A percentile compares a stretch with the other conserved stretches of the same genome.
phyloP scores from a whole-genome alignment of 306 rosid species.

The Cicer judaicum region DNA sequence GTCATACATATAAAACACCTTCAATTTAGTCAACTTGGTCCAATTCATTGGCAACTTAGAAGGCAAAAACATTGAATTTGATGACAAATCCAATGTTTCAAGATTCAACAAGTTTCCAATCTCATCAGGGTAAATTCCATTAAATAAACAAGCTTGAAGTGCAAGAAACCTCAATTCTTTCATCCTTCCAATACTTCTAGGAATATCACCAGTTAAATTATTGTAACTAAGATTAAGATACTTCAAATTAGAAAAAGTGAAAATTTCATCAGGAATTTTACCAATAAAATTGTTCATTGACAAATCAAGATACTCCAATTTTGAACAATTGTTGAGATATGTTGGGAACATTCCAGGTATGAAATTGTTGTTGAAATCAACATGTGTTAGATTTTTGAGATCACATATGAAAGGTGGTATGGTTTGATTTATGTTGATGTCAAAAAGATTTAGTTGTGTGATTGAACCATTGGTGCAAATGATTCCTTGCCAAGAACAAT shows the following conservation, averaged over 20 bases:
- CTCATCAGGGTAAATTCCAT: conserved; percentile 61
- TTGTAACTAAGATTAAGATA: conserved; percentile 55
- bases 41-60: conserved; percentile 49
- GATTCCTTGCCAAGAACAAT: conserved; percentile 67
- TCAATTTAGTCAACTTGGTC: conserved; percentile 62
- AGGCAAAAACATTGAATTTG: conserved; percentile 32
- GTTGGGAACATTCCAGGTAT: conserved; percentile 64
- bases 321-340: conserved; percentile 62
- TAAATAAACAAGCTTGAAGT: conserved; percentile 39
- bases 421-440: conserved; percentile 32
- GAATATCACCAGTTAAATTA: conserved; percentile 63
- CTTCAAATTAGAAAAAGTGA: conserved; percentile 46
- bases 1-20: conserved; percentile 33
- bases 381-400: conserved; percentile 60
- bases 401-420: conserved; percentile 74
- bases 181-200: conserved; percentile 56
- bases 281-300: conserved; percentile 59
- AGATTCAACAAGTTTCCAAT: conserved; percentile 69
- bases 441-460: conserved; percentile 41
- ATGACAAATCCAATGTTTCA: conserved; percentile 47
- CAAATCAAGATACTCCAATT: conserved; percentile 56
- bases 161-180: conserved; percentile 49
- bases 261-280: conserved; percentile 57
- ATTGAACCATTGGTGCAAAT: conserved; percentile 57
- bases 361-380: conserved; percentile 45